phyloP scores from a whole-genome alignment of 306 rosid species.

The Datisca glomerata region DNA sequence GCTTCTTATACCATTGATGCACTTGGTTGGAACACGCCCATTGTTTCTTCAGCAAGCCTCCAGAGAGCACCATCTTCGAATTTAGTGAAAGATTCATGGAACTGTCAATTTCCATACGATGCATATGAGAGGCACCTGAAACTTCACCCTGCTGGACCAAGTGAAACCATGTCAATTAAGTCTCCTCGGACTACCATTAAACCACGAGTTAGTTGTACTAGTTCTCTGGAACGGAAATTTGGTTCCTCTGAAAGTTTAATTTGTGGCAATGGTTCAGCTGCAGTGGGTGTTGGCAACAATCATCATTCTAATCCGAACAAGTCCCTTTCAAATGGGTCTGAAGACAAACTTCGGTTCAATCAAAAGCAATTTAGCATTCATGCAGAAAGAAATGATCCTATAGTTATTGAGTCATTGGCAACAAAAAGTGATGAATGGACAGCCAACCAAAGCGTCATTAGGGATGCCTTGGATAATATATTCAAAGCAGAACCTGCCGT shows the following conservation, averaged over 20 bases:
- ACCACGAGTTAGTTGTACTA: constrained; percentile 21
- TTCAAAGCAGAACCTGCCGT: constrained; percentile 27
- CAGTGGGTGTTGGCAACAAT: constrained; percentile 21
- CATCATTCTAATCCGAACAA: constrained; percentile 18
- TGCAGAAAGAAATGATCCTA: constrained; percentile 35
- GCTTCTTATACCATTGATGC: constrained; percentile 15
- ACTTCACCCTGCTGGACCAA: constrained; percentile 19
- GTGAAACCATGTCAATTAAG: constrained; percentile 10
- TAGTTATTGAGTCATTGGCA: constrained; percentile 11
- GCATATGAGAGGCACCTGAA: constrained; percentile 21
- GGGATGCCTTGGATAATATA: constrained; percentile 21
- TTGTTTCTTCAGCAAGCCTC: constrained; percentile 28
- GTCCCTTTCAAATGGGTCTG: constrained; percentile 16
- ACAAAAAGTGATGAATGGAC: constrained; percentile 28
- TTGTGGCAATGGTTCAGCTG: constrained; percentile 16
- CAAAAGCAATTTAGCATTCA: constrained; percentile 26
- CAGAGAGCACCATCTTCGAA: constrained; percentile 17
- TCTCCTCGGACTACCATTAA: constrained; percentile 13
- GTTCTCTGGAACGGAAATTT: constrained; percentile 21
- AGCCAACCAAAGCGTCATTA: constrained; percentile 16
- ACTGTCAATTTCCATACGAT: constrained; percentile 12
- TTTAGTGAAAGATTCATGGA: constrained; percentile 20
- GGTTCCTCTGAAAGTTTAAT: constrained; percentile 21
- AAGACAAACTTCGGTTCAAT: constrained; percentile 22
- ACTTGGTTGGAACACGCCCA: constrained; percentile 22